phyloP scores from a whole-genome alignment of 2,329 filamentous ascomycete genomes.

The Sphaerulina musiva region DNA sequence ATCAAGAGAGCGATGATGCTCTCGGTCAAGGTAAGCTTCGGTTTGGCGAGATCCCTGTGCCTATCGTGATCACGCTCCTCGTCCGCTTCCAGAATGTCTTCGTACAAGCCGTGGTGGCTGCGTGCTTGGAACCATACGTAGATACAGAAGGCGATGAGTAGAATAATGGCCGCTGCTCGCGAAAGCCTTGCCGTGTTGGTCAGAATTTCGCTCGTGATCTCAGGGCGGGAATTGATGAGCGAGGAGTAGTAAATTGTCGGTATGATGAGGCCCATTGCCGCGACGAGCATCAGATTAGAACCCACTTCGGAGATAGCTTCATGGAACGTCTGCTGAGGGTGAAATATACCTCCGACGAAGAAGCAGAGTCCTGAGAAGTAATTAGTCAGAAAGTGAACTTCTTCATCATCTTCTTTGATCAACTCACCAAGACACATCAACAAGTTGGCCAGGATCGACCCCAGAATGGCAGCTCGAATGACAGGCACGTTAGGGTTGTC shows the following conservation, averaged over 20 bases:
- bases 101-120: conserved; percentile 71
- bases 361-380: conserved; percentile 54
- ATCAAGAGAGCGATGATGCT: conserved; percentile 59
- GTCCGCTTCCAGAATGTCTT: conserved; percentile 65
- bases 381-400: background rate
- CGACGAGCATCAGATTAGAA: conserved; percentile 67
- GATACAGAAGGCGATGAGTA: conserved; percentile 59
- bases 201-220: conserved; percentile 40
- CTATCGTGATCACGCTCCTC: conserved; percentile 61
- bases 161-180: conserved; percentile 61
- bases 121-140: conserved; percentile 66
- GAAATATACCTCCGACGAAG: conserved; percentile 64
- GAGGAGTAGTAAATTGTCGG: conserved; percentile 49
- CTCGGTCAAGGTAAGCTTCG: conserved; percentile 70
- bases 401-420: background rate
- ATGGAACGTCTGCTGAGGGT: conserved; percentile 64
- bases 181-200: conserved; percentile 58
- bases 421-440: conserved; percentile 64
- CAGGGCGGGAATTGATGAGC: conserved; percentile 19
- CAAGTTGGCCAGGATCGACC: conserved; percentile 74
- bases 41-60: conserved; percentile 53
- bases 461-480: conserved; percentile 74
- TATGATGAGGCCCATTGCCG: conserved; percentile 51
- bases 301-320: conserved; percentile 73
- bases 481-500: conserved; percentile 43